These are phyloP conservation scores for Heterobasidion occidentale DNA, from an alignment of 1,284 basidiomycete species.

Conservation along the genomic window DNA sequence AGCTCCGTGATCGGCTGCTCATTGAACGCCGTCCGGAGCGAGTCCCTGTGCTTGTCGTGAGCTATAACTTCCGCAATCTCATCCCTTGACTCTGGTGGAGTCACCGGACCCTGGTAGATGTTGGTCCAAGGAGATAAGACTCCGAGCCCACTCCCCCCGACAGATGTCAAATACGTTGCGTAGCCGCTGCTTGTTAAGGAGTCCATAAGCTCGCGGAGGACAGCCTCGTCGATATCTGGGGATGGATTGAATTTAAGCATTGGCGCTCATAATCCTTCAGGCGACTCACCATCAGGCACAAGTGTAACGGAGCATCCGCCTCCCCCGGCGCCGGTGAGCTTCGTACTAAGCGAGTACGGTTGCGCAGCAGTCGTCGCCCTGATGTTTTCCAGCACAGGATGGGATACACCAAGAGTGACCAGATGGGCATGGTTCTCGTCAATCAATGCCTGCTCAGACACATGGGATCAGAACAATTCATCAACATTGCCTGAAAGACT, in stretches of 20 bases:
- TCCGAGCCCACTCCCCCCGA: slow-evolving; percentile 91
- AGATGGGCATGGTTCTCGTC: slow-evolving; percentile 87
- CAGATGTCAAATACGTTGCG: slow-evolving; percentile 83
- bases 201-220: slow-evolving; percentile 49
- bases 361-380: slow-evolving; percentile 55
- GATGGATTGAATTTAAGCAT: slow-evolving; percentile 2
- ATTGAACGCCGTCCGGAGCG: slow-evolving; percentile 43
- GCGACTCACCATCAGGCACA: slow-evolving; percentile 75
- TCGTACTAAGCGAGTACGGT: slow-evolving; percentile 80
- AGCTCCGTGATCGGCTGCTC: slow-evolving; percentile 37
- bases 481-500: slow-evolving; percentile 21
- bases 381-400: slow-evolving; percentile 83
- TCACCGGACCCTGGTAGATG: slow-evolving; percentile 26
- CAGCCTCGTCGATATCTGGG: slow-evolving; percentile 55
- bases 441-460: slow-evolving; percentile 63
- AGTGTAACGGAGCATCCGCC: slow-evolving; percentile 97
- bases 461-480: not conserved
- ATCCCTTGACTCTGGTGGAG: slow-evolving; percentile 37
- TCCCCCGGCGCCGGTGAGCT: slow-evolving; percentile 97
- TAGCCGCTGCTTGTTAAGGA: slow-evolving; percentile 63
- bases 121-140: slow-evolving; percentile 63
- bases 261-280: not conserved
- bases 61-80: slow-evolving; percentile 12
- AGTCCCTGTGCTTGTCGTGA: slow-evolving; percentile 10
- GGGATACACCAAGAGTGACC: slow-evolving; percentile 87